Conservation (phyloP, 2,329 filamentous ascomycete species). For the Aspergillus sp. region DNA sequence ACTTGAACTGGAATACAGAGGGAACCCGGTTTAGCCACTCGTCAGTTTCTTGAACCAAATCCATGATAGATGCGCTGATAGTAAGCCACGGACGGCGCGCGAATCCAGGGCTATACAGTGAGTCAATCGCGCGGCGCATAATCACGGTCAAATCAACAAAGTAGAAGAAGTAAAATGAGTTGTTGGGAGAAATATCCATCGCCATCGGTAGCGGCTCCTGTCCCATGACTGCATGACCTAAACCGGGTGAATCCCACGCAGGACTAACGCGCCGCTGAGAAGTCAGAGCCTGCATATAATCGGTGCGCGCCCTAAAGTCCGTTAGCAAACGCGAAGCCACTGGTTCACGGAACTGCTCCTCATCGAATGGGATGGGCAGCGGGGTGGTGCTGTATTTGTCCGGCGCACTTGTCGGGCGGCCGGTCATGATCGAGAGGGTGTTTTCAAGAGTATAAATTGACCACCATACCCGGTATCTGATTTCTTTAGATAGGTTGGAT, state of each 20-base stretch:
- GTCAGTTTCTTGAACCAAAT: constrained; percentile 3
- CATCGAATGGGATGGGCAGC: constrained; percentile 39
- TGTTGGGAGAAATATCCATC: constrained; percentile 35
- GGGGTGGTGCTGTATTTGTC: constrained; percentile 43
- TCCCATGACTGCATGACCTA: constrained; percentile 18
- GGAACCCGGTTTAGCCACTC: constrained; percentile 3
- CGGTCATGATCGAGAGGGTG: constrained; percentile 43
- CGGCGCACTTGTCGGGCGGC: constrained; percentile 39
- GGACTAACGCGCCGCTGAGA: constrained; percentile 13
- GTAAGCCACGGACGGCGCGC: constrained; percentile 5
- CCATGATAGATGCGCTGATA: constrained; percentile 7
- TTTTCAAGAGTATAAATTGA: constrained; percentile 43
- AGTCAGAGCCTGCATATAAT: constrained; percentile 19
- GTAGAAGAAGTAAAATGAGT: constrained; percentile 39
- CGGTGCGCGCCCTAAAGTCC: constrained; percentile 20
- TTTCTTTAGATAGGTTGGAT: constrained; percentile 39
- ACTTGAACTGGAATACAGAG: neutral
- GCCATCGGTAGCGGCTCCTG: constrained; percentile 20
- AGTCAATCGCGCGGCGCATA: constrained; percentile 37
- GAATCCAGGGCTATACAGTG: constrained; percentile 36
- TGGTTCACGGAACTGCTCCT: constrained; percentile 37
- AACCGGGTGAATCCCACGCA: constrained; percentile 9
- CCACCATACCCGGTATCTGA: constrained; percentile 47
- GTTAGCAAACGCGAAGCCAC: constrained; percentile 34
- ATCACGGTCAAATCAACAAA: constrained; percentile 38